phyloP scores from a whole-genome alignment of 345 rosid species.

The Mallotus nudiflorus region DNA sequence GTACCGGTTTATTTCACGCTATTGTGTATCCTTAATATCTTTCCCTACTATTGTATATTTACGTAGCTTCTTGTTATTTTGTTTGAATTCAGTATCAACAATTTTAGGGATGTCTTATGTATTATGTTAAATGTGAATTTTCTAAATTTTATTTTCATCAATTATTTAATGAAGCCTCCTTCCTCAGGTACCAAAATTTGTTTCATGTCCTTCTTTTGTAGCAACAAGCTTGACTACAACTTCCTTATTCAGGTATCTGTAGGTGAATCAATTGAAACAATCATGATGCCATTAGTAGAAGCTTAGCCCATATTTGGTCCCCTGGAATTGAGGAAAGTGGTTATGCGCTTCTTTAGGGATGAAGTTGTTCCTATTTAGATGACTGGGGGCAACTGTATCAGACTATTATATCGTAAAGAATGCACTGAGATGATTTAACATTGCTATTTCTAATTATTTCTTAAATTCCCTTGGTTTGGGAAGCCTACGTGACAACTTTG shows the following conservation, averaged over 20 bases:
- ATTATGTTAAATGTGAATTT: not conserved
- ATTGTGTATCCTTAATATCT: no score
- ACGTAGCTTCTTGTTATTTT: no score
- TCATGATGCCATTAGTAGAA: constrained; percentile 58
- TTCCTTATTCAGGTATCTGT: constrained; percentile 45
- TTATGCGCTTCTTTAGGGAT: constrained; percentile 59
- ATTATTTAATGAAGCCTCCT: constrained; percentile 24
- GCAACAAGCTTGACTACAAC: not conserved
- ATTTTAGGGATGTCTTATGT: not conserved
- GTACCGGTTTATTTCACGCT: no score
- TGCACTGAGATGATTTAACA: constrained; percentile 50
- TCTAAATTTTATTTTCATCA: not conserved
- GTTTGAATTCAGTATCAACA: constrained; percentile 1
- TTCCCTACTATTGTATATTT: no score
- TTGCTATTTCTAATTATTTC: not conserved
- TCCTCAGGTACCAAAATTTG: constrained; percentile 43
- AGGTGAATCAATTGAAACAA: constrained; percentile 55
- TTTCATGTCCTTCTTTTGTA: not conserved
- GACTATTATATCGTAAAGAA: constrained; percentile 72
- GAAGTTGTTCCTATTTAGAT: constrained; percentile 64
- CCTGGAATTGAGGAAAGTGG: constrained; percentile 49
- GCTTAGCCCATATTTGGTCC: constrained; percentile 55
- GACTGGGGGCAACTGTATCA: constrained; percentile 70
- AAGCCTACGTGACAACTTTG: not conserved
- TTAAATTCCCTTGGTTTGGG: not conserved